Evolutionary conservation across 78 protist genomes (phyloP), one percentile per base, ranked within the genome.

Genomic region (Neovahlkampfia damariscottae): DNA sequence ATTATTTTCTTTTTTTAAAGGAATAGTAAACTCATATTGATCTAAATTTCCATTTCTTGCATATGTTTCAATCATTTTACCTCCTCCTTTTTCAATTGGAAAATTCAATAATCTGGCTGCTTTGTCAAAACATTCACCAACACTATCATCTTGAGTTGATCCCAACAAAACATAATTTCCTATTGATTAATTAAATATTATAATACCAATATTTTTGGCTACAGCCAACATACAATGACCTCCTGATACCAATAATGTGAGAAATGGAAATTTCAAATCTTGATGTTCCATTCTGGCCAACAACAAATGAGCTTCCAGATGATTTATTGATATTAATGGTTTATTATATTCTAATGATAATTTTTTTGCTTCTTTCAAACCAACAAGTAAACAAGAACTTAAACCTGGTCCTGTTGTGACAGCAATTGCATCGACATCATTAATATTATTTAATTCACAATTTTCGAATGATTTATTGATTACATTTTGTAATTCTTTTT

Each of bases 121-220:
- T 73, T 90, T 90, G 38, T 90, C 94, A 9, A 85, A 82, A 36
- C 89, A 84, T 67, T 90, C 94, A 10, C 94, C 94, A 2, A 89
- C 68, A 5, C 91, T 86, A 75, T 90, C 94, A 41, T 90, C 94
- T 59, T 82, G 40, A 8, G 94, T 90, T 27, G 74, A 41, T 0
- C 90, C 94, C 3, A 87, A 35, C 19, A 80, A 59, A 28, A 36
- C 27, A 40, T 87, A 87, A 0, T 35, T 3, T 1, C 79, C 83
- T n/a, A n/a, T n/a, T n/a, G n/a, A n/a, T n/a, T n/a, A n/a, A n/a
- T n/a, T n/a, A n/a, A n/a, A n/a, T n/a, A n/a, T n/a, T n/a, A n/a
- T n/a, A n/a, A n/a, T n/a, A n/a, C n/a, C n/a, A 2, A 87, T 77
- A 38, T 70, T 88, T 8, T 82, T 72, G 62, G 86, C 87, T 9